Percentiles rank a stretch among this genome's conserved stretches.
Evolutionary conservation across 2,329 filamentous ascomycete species (phyloP).

Genomic region (Penicillium sp.): DNA sequence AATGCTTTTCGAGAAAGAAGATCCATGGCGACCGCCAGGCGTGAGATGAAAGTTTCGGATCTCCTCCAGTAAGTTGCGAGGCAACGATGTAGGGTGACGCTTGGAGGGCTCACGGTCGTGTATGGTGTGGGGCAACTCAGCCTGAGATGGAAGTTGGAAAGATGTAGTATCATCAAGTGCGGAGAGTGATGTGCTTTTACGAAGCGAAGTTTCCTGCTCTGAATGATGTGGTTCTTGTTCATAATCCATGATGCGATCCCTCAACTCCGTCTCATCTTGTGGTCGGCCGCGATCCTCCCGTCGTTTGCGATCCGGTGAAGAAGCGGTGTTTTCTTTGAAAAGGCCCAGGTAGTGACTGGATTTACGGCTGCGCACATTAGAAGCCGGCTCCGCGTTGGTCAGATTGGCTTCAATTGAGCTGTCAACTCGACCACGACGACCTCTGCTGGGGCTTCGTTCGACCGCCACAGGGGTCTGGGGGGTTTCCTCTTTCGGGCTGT

Average conservation of each 20-base stretch:
- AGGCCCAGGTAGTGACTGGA: constrained; percentile 65
- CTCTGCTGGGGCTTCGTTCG: constrained; percentile 44
- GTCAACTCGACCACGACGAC: constrained; percentile 53
- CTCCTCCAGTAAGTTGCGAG: constrained; percentile 55
- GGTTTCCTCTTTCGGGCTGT: constrained; percentile 26
- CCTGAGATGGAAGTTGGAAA: constrained; percentile 18
- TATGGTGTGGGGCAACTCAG: constrained; percentile 9
- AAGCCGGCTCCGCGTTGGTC: constrained; percentile 55
- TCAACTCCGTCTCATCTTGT: constrained; percentile 29
- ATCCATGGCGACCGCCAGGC: constrained; percentile 46
- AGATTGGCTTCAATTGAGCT: constrained; percentile 65
- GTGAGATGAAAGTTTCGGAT: constrained; percentile 57
- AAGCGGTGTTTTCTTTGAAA: constrained; percentile 62
- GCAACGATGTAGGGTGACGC: constrained; percentile 40
- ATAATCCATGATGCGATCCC: constrained; percentile 18
- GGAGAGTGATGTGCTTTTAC: constrained; percentile 32
- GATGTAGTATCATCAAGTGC: constrained; percentile 26
- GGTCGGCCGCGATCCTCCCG: constrained; percentile 47
- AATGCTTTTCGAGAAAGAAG: constrained; percentile 47
- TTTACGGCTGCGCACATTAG: constrained; percentile 62
- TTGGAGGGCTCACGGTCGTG: constrained; percentile 27
- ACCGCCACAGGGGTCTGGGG: constrained; percentile 20
- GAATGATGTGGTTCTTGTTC: constrained; percentile 14
- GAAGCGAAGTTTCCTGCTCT: constrained; percentile 24
- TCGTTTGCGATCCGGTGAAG: constrained; percentile 53